A percentile compares a stretch with the other conserved stretches of the same genome.
Evolutionary conservation across 139 green algal genomes (phyloP).

Genomic region (Micromonas commoda): DNA sequence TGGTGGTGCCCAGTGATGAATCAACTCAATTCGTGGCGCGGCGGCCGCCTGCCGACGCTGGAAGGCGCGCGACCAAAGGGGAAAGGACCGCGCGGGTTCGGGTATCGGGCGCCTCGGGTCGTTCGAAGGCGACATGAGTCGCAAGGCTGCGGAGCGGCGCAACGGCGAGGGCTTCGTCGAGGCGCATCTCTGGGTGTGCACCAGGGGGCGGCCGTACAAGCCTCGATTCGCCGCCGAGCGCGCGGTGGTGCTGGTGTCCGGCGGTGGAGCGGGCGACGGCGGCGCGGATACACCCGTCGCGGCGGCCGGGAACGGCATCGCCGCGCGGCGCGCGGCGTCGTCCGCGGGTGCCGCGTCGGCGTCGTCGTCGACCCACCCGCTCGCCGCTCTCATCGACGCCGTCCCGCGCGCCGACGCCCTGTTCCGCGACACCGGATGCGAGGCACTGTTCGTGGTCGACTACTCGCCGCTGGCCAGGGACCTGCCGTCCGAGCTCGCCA

Average conservation of each 20-base stretch:
- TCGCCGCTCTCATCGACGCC: too few species aligned
- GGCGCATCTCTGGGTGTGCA: background rate
- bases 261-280: background rate
- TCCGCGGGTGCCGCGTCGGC: background rate
- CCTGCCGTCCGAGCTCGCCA: background rate
- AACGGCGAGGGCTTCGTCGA: background rate
- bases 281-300: background rate
- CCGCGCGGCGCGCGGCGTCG: background rate
- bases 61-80: too few species aligned
- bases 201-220: background rate
- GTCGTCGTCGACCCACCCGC: background rate
- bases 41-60: too few species aligned
- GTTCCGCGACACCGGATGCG: background rate
- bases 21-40: too few species aligned
- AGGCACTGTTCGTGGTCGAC: background rate
- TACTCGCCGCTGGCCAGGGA: background rate
- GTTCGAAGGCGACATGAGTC: background rate
- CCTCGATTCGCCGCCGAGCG: background rate
- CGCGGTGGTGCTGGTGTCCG: background rate
- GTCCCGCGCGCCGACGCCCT: background rate
- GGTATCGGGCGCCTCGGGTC: too few species aligned
- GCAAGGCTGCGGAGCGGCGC: background rate
- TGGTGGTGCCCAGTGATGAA: too few species aligned
- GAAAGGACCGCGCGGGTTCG: background rate
- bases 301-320: too few species aligned